Conservation (phyloP, 345 rosid species). For the Pugionium cornutum region DNA sequence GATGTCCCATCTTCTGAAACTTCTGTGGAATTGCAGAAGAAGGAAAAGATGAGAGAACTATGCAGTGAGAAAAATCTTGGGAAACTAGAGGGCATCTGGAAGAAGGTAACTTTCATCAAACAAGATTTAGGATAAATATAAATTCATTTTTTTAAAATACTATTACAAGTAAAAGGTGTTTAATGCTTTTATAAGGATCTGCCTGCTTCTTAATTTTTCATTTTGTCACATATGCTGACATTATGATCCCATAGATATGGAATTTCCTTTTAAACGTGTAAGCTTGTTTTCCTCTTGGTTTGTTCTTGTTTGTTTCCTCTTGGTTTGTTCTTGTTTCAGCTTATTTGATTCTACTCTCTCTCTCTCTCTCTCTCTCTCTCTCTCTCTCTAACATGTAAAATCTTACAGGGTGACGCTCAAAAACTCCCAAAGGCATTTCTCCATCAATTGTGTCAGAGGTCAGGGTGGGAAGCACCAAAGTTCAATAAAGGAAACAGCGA, state of each 20-base stretch:
- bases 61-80: slow-evolving; percentile 60
- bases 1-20: slow-evolving; percentile 47
- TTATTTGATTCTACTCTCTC: background rate
- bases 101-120: slow-evolving; percentile 59
- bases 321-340: background rate
- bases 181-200: background rate
- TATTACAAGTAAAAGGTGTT: background rate
- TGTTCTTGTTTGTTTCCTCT: background rate
- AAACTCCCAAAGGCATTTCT: slow-evolving; percentile 85
- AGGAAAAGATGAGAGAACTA: slow-evolving; percentile 65
- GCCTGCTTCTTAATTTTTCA: slow-evolving; percentile 7
- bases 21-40: slow-evolving; percentile 56
- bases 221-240: slow-evolving; percentile 26
- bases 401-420: slow-evolving; percentile 68
- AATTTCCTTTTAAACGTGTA: slow-evolving; percentile 2
- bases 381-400: slow-evolving; percentile 7
- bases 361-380: background rate
- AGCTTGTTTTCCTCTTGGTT: slow-evolving; percentile 22
- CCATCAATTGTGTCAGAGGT: slow-evolving; percentile 86
- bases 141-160: background rate
- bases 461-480: slow-evolving; percentile 95
- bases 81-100: slow-evolving; percentile 90
- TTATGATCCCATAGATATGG: slow-evolving; percentile 13
- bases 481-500: slow-evolving; percentile 61
- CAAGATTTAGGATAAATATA: background rate